Evolutionary conservation across 2,329 filamentous ascomycete genomes (phyloP).

Genomic region (Parafenestella ontariensis): DNA sequence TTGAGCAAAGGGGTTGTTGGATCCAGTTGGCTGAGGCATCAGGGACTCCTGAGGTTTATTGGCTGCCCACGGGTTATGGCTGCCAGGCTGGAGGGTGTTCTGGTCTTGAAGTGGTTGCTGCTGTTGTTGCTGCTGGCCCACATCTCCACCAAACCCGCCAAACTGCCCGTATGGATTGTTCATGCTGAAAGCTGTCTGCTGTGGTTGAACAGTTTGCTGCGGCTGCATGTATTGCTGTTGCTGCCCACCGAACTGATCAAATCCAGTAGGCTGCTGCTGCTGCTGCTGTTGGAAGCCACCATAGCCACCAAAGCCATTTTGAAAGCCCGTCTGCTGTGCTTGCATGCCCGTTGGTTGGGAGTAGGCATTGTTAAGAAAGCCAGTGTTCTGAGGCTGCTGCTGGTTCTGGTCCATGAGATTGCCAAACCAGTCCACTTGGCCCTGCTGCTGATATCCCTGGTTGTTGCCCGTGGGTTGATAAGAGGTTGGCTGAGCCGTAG

Average conservation of each 20-base stretch:
- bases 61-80: slow-evolving; percentile 90
- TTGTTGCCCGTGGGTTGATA: slow-evolving; percentile 89
- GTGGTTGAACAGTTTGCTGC: slow-evolving; percentile 59
- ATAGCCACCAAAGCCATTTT: slow-evolving; percentile 74
- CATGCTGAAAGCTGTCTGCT: slow-evolving; percentile 65
- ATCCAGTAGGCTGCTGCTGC: slow-evolving; percentile 71
- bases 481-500: slow-evolving; percentile 67
- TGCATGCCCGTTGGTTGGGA: slow-evolving; percentile 80
- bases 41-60: slow-evolving; percentile 69
- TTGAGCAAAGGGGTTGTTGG: slow-evolving; percentile 94
- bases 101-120: slow-evolving; percentile 63
- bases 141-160: slow-evolving; percentile 38
- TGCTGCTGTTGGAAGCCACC: slow-evolving; percentile 52
- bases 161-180: slow-evolving; percentile 50
- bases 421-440: slow-evolving; percentile 94
- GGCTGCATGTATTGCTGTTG: slow-evolving; percentile 43
- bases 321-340: slow-evolving; percentile 68
- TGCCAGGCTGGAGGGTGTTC: slow-evolving; percentile 74
- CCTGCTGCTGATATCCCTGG: slow-evolving; percentile 96
- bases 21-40: slow-evolving; percentile 86
- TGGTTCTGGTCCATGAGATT: slow-evolving; percentile 82
- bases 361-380: slow-evolving; percentile 72
- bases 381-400: slow-evolving; percentile 68
- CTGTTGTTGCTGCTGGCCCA: slow-evolving; percentile 45
- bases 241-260: slow-evolving; percentile 62